A percentile compares a stretch with the other conserved stretches of the same genome.
phyloP scores from a whole-genome alignment of 495 filamentous ascomycete species.

The Astrothelium subdiscretum region DNA sequence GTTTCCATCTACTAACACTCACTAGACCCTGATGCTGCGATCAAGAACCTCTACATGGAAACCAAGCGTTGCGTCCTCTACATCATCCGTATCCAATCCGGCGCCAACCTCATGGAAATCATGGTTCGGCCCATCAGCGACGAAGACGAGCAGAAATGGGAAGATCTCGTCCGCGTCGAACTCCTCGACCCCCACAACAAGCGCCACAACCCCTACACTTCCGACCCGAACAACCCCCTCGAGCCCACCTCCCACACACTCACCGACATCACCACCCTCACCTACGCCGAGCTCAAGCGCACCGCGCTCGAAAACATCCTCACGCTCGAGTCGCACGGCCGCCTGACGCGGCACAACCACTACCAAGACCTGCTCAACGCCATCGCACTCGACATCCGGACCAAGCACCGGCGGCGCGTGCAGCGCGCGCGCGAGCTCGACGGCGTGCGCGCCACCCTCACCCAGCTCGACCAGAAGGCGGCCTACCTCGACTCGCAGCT shows the following conservation, averaged over 20 bases:
- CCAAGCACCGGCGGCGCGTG: conserved; percentile 83
- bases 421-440: conserved; percentile 87
- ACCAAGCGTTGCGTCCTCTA: conserved; percentile 96
- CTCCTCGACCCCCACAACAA: conserved; percentile 30
- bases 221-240: conserved; percentile 23
- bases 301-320: conserved; percentile 91
- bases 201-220: conserved; percentile 60
- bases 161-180: conserved; percentile 71
- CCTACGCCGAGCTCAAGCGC: conserved; percentile 84
- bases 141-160: conserved; percentile 88
- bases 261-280: conserved; percentile 79
- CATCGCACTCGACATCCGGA: conserved; percentile 92
- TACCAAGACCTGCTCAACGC: conserved; percentile 96
- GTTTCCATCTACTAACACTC: conserved; percentile 4
- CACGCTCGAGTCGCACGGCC: conserved; percentile 67
- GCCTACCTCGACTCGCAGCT: conserved; percentile 86
- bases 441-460: conserved; percentile 70
- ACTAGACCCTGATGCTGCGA: conserved; percentile 71
- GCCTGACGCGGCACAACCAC: conserved; percentile 80
- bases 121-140: conserved; percentile 76
- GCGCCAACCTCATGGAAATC: conserved; percentile 86
- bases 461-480: conserved; percentile 81
- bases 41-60: conserved; percentile 92
- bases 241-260: conserved; percentile 41
- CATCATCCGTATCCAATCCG: conserved; percentile 91